A percentile compares a stretch with the other conserved stretches of the same genome.
These are phyloP conservation scores for Botrytis aclada DNA, from an alignment of 2,329 filamentous ascomycete species.

Conservation along the genomic window DNA sequence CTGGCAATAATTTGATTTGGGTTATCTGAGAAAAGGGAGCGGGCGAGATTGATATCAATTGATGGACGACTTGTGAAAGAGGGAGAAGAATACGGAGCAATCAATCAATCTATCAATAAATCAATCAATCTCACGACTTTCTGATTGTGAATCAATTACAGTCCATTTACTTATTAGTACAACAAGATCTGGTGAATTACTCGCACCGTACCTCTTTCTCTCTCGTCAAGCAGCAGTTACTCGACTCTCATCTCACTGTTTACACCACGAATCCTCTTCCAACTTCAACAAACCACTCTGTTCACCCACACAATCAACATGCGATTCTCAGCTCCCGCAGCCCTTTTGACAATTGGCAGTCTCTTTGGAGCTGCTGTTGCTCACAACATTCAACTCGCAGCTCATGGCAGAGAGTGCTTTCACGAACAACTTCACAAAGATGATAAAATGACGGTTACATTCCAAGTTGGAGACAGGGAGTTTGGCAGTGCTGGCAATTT, in stretches of 20 bases:
- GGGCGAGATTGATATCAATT: background rate
- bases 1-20: constrained; percentile 7
- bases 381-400: constrained; percentile 94
- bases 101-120: background rate
- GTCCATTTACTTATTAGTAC: background rate
- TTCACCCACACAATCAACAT: constrained; percentile 25
- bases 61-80: background rate
- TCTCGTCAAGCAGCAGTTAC: background rate
- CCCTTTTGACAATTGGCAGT: constrained; percentile 34
- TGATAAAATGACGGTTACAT: constrained; percentile 98
- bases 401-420: constrained; percentile 96
- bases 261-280: background rate
- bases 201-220: background rate
- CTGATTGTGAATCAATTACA: background rate
- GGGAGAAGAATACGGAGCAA: background rate
- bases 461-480: constrained; percentile 95
- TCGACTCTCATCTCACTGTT: background rate
- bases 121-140: background rate
- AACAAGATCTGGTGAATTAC: background rate
- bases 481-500: constrained; percentile 93
- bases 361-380: constrained; percentile 59
- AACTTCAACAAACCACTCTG: background rate
- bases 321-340: constrained; percentile 36
- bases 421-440: constrained; percentile 89
- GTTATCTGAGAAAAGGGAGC: background rate